These are phyloP conservation scores for Sugiyamaella paludigena DNA, from an alignment of 1,139 yeast genomes.

Conservation along the genomic window DNA sequence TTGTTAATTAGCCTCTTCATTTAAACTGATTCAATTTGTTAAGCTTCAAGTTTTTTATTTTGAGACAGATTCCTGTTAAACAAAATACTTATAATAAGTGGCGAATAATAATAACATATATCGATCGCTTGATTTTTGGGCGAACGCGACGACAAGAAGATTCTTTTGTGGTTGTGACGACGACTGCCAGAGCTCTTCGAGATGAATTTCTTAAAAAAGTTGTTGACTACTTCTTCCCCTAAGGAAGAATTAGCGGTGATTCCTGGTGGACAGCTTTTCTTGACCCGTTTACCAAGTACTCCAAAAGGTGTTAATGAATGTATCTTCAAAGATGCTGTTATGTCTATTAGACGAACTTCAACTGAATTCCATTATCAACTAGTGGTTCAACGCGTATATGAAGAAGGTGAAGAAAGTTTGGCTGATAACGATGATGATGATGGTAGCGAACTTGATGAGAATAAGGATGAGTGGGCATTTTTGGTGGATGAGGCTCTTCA, in stretches of 20 bases:
- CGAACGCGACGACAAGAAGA: too few species aligned
- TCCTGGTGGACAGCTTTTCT: slow-evolving; percentile 75
- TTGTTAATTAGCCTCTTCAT: too few species aligned
- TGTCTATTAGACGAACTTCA: slow-evolving; percentile 66
- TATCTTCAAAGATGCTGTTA: slow-evolving; percentile 71
- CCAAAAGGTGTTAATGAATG: slow-evolving; percentile 90
- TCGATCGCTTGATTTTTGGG: too few species aligned
- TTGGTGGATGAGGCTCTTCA: slow-evolving; percentile 61
- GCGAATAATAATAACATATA: too few species aligned
- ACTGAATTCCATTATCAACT: slow-evolving; percentile 67
- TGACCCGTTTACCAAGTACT: slow-evolving; percentile 70
- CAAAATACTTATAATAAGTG: too few species aligned
- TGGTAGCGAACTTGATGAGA: slow-evolving; percentile 48
- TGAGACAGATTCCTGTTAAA: too few species aligned
- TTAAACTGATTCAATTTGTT: too few species aligned
- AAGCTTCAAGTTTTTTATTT: too few species aligned
- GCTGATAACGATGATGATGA: slow-evolving; percentile 56
- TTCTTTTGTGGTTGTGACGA: not conserved
- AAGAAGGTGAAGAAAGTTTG: slow-evolving; percentile 60
- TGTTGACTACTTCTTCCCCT: slow-evolving; percentile 55
- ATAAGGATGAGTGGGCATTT: slow-evolving; percentile 64
- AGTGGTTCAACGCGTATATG: slow-evolving; percentile 64
- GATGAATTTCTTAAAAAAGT: slow-evolving; percentile 78
- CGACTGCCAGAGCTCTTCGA: not conserved
- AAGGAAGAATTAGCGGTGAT: slow-evolving; percentile 69